phyloP scores from a whole-genome alignment of 1,139 yeast genomes.

The Nakaseomyces bracarensis region DNA sequence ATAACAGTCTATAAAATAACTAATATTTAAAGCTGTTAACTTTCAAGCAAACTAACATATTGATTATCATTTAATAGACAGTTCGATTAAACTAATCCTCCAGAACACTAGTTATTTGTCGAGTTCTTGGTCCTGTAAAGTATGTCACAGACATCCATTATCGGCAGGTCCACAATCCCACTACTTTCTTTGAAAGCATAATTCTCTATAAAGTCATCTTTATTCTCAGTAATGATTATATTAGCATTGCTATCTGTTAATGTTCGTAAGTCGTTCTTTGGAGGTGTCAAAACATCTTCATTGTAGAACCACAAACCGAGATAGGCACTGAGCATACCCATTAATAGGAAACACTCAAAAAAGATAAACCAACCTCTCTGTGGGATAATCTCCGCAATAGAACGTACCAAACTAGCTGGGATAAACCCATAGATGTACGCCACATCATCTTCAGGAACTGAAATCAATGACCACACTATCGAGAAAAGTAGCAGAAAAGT shows the following conservation, averaged over 20 bases:
- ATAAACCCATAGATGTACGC: background rate
- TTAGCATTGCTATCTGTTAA: constrained; percentile 63
- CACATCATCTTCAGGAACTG: background rate
- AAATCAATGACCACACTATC: constrained; percentile 4
- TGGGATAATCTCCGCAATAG: constrained; percentile 13
- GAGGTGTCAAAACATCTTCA: constrained; percentile 59
- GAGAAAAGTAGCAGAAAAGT: constrained; percentile 1
- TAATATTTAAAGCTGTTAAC: too few species aligned
- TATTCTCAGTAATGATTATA: constrained; percentile 31
- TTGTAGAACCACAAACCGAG: constrained; percentile 64
- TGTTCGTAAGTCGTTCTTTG: constrained; percentile 50
- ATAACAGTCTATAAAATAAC: too few species aligned
- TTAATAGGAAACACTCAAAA: constrained; percentile 33
- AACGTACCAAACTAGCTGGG: constrained; percentile 2
- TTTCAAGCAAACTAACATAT: too few species aligned
- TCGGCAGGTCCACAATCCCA: constrained; percentile 76
- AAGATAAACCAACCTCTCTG: constrained; percentile 25
- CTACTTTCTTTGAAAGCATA: constrained; percentile 43
- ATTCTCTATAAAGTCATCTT: constrained; percentile 29
- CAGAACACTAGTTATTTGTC: too few species aligned
- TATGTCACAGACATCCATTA: constrained; percentile 56
- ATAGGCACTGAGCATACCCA: constrained; percentile 64
- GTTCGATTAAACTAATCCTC: too few species aligned
- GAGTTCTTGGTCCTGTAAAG: constrained; percentile 36
- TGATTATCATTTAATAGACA: too few species aligned